Percentiles rank a stretch among this genome's conserved stretches.
phyloP scores from a whole-genome alignment of 78 protist genomes.

The Cavenderia fasciculata region DNA sequence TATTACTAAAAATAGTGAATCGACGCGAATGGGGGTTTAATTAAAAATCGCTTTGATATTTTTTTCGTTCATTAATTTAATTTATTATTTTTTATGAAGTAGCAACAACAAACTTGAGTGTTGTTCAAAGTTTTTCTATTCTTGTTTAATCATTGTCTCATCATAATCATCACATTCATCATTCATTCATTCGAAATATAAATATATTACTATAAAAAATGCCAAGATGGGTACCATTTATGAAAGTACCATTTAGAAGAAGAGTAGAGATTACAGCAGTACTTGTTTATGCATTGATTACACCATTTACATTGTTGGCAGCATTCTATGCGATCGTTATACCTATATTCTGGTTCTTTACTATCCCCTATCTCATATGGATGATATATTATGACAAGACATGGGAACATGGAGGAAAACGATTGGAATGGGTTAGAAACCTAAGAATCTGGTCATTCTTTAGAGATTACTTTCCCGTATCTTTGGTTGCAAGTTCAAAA shows the following conservation, averaged over 20 bases:
- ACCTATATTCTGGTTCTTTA: slow-evolving; percentile 59
- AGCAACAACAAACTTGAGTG: too few species aligned
- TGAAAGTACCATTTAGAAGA: slow-evolving; percentile 34
- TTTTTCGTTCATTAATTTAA: too few species aligned
- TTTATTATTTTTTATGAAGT: too few species aligned
- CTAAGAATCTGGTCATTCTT: slow-evolving; percentile 42
- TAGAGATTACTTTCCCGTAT: slow-evolving; percentile 76
- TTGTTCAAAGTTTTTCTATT: too few species aligned
- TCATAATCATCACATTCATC: too few species aligned
- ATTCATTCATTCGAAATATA: too few species aligned
- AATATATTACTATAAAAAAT: slow-evolving; percentile 26
- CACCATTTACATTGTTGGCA: slow-evolving; percentile 15
- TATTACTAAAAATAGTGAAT: too few species aligned
- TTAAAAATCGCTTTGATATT: too few species aligned
- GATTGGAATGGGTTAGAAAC: not conserved
- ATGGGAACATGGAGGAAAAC: slow-evolving; percentile 57
- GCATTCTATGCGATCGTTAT: slow-evolving; percentile 57
- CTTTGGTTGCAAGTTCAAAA: slow-evolving; percentile 34
- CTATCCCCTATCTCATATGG: slow-evolving; percentile 62
- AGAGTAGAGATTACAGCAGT: slow-evolving; percentile 45
- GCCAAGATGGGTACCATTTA: slow-evolving; percentile 39
- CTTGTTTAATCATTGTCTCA: too few species aligned
- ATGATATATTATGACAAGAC: slow-evolving; percentile 9
- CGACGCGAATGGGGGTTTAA: too few species aligned
- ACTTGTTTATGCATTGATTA: slow-evolving; percentile 34